Conservation (phyloP, 176 grass and related monocot species). For the Carex myosuroides region DNA sequence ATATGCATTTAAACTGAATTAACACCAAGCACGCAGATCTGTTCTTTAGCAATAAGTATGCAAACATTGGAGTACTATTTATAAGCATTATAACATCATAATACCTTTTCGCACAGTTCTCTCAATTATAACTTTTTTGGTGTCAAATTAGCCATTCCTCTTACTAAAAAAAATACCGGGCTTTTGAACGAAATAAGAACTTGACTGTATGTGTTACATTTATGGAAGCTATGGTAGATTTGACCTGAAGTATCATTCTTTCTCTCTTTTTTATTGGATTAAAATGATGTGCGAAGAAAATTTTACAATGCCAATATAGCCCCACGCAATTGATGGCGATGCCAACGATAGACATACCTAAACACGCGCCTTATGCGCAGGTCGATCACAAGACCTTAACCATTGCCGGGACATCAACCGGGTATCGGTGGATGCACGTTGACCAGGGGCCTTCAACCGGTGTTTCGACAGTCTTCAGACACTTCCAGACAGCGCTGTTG, state of each 20-base stretch:
- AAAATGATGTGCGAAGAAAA: constrained; percentile 7
- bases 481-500: constrained; percentile 87
- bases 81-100: background rate
- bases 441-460: constrained; percentile 45
- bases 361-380: background rate
- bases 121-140: background rate
- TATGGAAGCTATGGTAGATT: background rate
- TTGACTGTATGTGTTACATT: background rate
- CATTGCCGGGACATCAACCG: constrained; percentile 58
- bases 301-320: background rate
- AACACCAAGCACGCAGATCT: background rate
- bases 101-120: background rate
- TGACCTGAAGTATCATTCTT: background rate
- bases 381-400: constrained; percentile 46
- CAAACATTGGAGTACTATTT: background rate
- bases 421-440: constrained; percentile 47
- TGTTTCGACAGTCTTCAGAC: constrained; percentile 30
- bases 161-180: background rate
- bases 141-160: background rate
- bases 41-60: background rate
- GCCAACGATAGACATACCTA: background rate
- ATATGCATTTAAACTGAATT: background rate
- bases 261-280: background rate
- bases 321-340: background rate
- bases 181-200: background rate